phyloP scores from a whole-genome alignment of 1,284 basidiomycete species.

The Leucoagaricus sp. region DNA sequence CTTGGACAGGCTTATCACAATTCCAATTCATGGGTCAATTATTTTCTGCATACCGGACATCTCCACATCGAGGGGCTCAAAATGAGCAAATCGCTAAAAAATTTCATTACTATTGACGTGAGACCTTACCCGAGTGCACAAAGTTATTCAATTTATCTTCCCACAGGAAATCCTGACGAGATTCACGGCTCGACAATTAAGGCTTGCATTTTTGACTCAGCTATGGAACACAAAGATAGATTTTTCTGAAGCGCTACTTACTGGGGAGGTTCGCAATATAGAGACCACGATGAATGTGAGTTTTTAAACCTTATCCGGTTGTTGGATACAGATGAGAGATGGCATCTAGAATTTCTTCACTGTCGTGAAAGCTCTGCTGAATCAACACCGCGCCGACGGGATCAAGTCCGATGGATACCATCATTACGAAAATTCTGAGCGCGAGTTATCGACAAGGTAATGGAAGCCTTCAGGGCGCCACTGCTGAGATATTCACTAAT shows the following conservation, averaged over 20 bases:
- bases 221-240: constrained; percentile 94
- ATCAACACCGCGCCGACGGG: constrained; percentile 50
- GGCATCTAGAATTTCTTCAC: constrained; percentile 88
- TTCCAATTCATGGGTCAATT: constrained; percentile 96
- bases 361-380: constrained; percentile 80
- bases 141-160: not conserved
- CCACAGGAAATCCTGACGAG: constrained; percentile 91
- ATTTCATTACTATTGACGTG: constrained; percentile 98
- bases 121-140: constrained; percentile 28
- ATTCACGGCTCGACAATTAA: constrained; percentile 87
- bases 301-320: constrained; percentile 11
- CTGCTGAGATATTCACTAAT: not conserved
- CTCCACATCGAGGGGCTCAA: constrained; percentile 98
- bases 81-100: constrained; percentile 99
- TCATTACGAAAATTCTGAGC: constrained; percentile 66
- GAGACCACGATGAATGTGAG: constrained; percentile 89
- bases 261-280: constrained; percentile 85
- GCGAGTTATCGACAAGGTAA: constrained; percentile 65
- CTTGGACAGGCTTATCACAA: constrained; percentile 81
- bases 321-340: constrained; percentile 3
- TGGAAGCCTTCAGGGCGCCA: constrained; percentile 20
- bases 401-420: constrained; percentile 59
- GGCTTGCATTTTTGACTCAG: constrained; percentile 93
- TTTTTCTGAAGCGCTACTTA: constrained; percentile 90
- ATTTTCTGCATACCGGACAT: constrained; percentile 98